Evolutionary conservation across 2,329 filamentous ascomycete genomes (phyloP).

Genomic region (Cladosporium cucumerinum): DNA sequence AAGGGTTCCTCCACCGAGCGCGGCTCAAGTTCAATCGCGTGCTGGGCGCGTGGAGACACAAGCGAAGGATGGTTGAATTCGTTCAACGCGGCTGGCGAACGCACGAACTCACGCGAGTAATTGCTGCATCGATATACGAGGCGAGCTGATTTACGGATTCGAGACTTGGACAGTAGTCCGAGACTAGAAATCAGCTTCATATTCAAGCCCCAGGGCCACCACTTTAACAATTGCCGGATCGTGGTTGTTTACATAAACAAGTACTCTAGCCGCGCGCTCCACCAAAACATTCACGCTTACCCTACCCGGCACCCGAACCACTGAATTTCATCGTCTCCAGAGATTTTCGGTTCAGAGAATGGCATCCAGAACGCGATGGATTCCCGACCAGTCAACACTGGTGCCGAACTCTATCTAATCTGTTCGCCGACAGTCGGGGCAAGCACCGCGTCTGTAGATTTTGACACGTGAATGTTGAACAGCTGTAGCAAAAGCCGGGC

Average conservation of each 20-base stretch:
- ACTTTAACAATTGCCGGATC: background rate
- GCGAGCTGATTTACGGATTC: background rate
- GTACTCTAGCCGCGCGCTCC: background rate
- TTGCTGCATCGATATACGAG: background rate
- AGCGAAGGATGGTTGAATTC: constrained; percentile 8
- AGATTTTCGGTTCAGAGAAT: constrained; percentile 9
- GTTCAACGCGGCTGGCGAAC: background rate
- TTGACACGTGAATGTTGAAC: background rate
- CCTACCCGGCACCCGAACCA: background rate
- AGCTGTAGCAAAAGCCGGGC: background rate
- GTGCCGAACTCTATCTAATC: constrained; percentile 7
- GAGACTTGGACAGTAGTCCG: background rate
- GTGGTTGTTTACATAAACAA: constrained; percentile 5
- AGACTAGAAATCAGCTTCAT: background rate
- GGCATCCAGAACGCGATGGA: constrained; percentile 2
- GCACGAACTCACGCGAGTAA: background rate
- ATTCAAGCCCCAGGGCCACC: background rate
- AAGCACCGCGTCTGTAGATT: background rate
- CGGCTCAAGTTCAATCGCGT: constrained; percentile 2
- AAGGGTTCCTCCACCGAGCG: background rate
- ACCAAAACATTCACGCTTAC: background rate
- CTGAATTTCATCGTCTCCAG: background rate
- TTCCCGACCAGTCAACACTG: background rate
- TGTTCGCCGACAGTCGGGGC: background rate
- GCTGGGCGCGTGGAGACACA: constrained; percentile 5